A percentile compares a stretch with the other conserved stretches of the same genome.
Evolutionary conservation across 805 yeast species (phyloP).

Genomic region (Yarrowia divulgata): DNA sequence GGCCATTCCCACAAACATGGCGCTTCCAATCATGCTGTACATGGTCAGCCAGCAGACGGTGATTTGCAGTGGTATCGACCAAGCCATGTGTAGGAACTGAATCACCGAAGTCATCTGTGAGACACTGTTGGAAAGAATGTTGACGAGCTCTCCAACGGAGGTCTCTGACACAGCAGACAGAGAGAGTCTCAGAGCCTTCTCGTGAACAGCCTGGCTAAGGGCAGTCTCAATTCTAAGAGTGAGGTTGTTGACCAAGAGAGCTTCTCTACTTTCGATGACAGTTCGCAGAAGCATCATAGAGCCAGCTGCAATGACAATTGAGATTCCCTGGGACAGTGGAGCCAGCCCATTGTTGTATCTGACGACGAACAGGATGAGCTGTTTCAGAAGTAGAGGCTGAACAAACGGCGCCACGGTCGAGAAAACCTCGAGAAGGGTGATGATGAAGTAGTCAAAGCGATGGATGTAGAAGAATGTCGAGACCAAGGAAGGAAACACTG

Average conservation of each 20-base stretch:
- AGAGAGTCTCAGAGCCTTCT: not conserved
- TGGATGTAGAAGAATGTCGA: not conserved
- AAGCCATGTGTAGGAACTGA: not conserved
- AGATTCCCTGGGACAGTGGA: constrained; percentile 5
- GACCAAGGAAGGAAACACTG: not conserved
- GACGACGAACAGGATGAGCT: constrained; percentile 1
- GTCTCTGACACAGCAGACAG: not conserved
- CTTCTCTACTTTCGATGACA: not conserved
- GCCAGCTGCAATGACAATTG: not conserved
- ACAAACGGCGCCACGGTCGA: not conserved
- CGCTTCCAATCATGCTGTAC: constrained; percentile 8
- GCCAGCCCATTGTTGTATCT: constrained; percentile 1
- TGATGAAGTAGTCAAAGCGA: not conserved
- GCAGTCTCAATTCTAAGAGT: not conserved
- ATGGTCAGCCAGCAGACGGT: constrained; percentile 1
- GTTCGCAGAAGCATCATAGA: not conserved
- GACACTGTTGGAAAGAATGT: not conserved
- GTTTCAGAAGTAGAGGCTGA: not conserved
- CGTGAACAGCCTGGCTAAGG: not conserved
- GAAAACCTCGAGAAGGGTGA: not conserved
- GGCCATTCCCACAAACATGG: constrained; percentile 3
- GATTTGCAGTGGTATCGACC: not conserved
- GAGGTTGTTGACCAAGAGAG: not conserved
- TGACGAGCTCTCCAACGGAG: not conserved
- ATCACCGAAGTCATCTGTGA: not conserved